A percentile compares a stretch with the other conserved stretches of the same genome.
Evolutionary conservation across 2,329 filamentous ascomycete species (phyloP).

Genomic region (Thielaviopsis punctulata): DNA sequence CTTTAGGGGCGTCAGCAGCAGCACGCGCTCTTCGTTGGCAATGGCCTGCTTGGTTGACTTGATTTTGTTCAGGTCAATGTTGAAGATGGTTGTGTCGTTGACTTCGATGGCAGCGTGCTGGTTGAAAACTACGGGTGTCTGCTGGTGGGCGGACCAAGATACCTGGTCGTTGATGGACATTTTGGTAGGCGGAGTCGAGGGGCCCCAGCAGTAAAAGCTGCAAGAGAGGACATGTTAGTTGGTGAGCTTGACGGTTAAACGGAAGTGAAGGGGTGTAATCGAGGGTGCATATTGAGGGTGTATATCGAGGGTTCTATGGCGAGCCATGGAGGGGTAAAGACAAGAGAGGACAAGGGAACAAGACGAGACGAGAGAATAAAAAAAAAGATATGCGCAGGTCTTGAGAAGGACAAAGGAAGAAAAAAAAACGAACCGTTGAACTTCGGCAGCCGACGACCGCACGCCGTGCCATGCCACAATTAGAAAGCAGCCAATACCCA

Average conservation of each 20-base stretch:
- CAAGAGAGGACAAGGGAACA: not conserved
- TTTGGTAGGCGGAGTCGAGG: slow-evolving; percentile 85
- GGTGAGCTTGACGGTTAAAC: slow-evolving; percentile 12
- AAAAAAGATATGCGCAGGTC: not conserved
- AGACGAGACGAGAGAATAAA: not conserved
- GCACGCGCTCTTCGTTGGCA: slow-evolving; percentile 66
- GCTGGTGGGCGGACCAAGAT: slow-evolving; percentile 72
- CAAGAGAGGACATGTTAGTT: slow-evolving; percentile 9
- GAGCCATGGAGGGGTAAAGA: not conserved
- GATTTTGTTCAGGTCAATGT: slow-evolving; percentile 72
- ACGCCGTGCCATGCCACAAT: slow-evolving; percentile 81
- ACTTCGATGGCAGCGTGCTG: slow-evolving; percentile 76
- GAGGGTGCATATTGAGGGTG: not conserved
- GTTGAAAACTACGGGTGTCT: slow-evolving; percentile 92
- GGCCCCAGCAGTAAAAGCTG: slow-evolving; percentile 96
- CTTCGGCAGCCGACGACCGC: slow-evolving; percentile 61
- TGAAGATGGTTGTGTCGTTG: slow-evolving; percentile 62
- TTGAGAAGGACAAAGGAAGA: too few species aligned
- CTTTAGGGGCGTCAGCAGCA: slow-evolving; percentile 84
- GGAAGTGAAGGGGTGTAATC: not conserved
- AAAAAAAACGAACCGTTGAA: slow-evolving; percentile 57
- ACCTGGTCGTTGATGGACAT: slow-evolving; percentile 85
- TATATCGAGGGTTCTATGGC: too few species aligned
- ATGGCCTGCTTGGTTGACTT: slow-evolving; percentile 63
- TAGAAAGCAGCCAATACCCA: slow-evolving; percentile 52